These are phyloP conservation scores for Xylaria sp. DNA, from an alignment of 2,329 filamentous ascomycete genomes.

Conservation along the genomic window DNA sequence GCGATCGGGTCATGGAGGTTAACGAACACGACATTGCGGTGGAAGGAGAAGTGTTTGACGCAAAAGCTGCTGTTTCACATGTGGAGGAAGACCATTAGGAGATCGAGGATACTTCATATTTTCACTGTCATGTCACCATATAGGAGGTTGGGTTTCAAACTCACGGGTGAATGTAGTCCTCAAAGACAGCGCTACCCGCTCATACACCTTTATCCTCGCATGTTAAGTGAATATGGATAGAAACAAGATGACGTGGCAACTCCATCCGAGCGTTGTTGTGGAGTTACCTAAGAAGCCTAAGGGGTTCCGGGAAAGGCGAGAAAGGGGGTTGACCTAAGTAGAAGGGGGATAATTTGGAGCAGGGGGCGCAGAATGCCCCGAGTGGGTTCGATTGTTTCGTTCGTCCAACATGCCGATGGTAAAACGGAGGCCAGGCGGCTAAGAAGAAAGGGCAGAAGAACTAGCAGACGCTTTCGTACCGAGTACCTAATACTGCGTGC, in stretches of 20 bases:
- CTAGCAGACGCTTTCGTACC: constrained; percentile 6
- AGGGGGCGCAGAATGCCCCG: neutral
- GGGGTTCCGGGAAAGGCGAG: neutral
- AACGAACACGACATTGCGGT: constrained; percentile 17
- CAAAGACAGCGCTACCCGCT: neutral
- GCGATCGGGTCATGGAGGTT: constrained; percentile 55
- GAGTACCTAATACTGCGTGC: neutral
- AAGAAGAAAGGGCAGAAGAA: constrained; percentile 7
- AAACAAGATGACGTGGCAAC: constrained; percentile 6
- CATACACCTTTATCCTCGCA: neutral
- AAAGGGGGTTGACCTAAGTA: neutral
- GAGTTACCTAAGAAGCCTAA: neutral
- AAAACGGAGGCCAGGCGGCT: constrained; percentile 15
- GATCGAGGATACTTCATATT: neutral
- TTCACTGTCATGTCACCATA: neutral
- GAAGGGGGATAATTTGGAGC: neutral
- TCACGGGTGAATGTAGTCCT: neutral
- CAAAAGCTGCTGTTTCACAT: constrained; percentile 9
- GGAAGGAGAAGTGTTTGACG: constrained; percentile 11
- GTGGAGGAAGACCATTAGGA: neutral
- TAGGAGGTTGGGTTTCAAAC: neutral
- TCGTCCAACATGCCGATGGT: constrained; percentile 8
- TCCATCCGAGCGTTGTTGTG: too few relatives aligned
- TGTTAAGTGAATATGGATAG: neutral
- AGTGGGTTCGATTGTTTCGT: neutral